Evolutionary conservation across 2,329 filamentous ascomycete species (phyloP), one percentile per base, ranked within the genome.

Genomic region (Botrytis pseudocinerea): DNA sequence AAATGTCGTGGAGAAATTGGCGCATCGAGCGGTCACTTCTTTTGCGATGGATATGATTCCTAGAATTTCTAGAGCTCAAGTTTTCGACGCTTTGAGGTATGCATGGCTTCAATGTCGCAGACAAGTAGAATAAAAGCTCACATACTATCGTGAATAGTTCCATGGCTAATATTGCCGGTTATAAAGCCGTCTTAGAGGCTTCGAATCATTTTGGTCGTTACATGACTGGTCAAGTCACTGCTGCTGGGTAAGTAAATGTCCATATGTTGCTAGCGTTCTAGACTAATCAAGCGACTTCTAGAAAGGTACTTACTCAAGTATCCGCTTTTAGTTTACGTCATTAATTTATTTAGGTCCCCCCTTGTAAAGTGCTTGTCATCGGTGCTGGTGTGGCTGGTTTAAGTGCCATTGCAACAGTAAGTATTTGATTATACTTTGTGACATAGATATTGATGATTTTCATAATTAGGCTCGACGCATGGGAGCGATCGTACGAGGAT

Each of bases 21-120:
- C 93, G 40, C 85, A 86, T 54, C 89, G 89, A 66, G 91, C 91
- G 42, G 90, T 91, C 2, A 97, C 93, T 0, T 85, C 89, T 25
- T 96, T 97, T 80, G 93, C 94, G 35, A 97, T 97, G 94, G 94
- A 97, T 80, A 92, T 95, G 90, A 92, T 97, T 70, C 94, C 94
- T 25, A 90, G 94, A 59, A 97, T 97, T 78, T 97, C 94, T 1
- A 89, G 94, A 64, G 94, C 94, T 1, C 94, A 97, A 81, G 90
- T 93, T 0, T 97, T 97, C 78, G 94, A 97, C 82, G 94, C 93
- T 0, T 85, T 97, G 72, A 88, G 79, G 78, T 80, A 75, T 61
- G 77, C 74, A 28, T 16, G 9, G 9, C 46, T 70, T 32, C 3
- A 8, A 25, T 10, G 5, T 9, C 3, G 16, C 54, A 20, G n/a